Conservation (phyloP, 1,284 basidiomycete genomes). For the Hypsizygus ulmarius region DNA sequence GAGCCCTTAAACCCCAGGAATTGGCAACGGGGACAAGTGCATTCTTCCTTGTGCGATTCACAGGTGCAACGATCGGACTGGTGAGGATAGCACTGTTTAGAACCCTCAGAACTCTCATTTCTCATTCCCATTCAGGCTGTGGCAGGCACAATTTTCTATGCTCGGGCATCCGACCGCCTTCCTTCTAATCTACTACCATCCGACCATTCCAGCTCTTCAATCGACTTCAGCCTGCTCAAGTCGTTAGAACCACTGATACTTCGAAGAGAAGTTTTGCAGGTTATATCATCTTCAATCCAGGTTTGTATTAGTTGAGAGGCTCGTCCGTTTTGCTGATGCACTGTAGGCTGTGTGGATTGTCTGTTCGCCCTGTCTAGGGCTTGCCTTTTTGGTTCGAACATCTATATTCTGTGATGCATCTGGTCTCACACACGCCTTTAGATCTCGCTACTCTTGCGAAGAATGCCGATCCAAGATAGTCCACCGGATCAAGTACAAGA, state of each 20-base stretch:
- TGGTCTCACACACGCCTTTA: constrained; percentile 18
- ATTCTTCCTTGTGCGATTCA: constrained; percentile 81
- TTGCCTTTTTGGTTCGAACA: constrained; percentile 48
- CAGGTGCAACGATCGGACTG: constrained; percentile 75
- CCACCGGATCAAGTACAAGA: constrained; percentile 1
- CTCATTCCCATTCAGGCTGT: constrained; percentile 49
- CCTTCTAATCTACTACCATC: constrained; percentile 47
- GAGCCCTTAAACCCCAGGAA: constrained; percentile 58
- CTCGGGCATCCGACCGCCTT: constrained; percentile 44
- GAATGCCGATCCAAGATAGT: constrained; percentile 27
- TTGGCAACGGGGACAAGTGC: constrained; percentile 77
- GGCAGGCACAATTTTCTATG: constrained; percentile 72
- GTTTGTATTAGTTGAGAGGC: constrained; percentile 29
- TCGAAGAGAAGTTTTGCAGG: constrained; percentile 39
- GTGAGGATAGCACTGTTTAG: constrained; percentile 38
- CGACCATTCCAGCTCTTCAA: constrained; percentile 41
- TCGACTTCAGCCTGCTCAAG: constrained; percentile 52
- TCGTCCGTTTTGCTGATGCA: constrained; percentile 11
- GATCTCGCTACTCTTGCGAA: constrained; percentile 38
- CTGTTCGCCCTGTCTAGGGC: constrained; percentile 55
- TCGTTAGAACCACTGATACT: constrained; percentile 42
- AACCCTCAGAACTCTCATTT: constrained; percentile 10
- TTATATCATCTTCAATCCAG: constrained; percentile 54
- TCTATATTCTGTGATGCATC: constrained; percentile 8
- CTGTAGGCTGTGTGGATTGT: constrained; percentile 58